Conservation (phyloP, 495 filamentous ascomycete genomes). For the Echria macrotheca region DNA sequence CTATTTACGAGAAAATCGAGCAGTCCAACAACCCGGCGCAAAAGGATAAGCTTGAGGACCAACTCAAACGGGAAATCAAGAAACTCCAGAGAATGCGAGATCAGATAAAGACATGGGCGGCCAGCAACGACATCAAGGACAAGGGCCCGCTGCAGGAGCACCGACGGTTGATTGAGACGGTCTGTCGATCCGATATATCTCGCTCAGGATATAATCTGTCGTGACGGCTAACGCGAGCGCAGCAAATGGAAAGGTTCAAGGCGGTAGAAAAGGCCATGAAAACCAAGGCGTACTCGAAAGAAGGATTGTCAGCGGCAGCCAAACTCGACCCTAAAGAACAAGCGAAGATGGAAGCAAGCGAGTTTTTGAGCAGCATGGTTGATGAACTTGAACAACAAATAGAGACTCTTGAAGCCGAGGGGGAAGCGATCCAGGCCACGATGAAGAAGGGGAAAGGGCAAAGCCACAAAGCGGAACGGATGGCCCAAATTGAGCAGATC, state of each 20-base stretch:
- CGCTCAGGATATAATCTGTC: too few relatives aligned
- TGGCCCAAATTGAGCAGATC: constrained; percentile 75
- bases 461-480: constrained; percentile 69
- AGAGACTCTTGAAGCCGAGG: constrained; percentile 85
- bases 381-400: constrained; percentile 91
- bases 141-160: constrained; percentile 92
- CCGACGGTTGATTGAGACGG: constrained; percentile 91
- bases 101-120: constrained; percentile 98
- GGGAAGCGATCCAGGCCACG: constrained; percentile 76
- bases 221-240: too few relatives aligned
- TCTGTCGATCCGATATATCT: constrained; percentile 39
- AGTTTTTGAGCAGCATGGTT: constrained; percentile 83
- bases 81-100: constrained; percentile 95
- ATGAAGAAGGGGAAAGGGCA: constrained; percentile 94
- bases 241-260: constrained; percentile 99
- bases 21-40: constrained; percentile 85
- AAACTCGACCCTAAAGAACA: constrained; percentile 94
- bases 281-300: constrained; percentile 98
- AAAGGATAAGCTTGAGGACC: constrained; percentile 96
- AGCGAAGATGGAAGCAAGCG: constrained; percentile 77
- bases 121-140: constrained; percentile 97
- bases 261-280: constrained; percentile 99
- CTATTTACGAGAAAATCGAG: constrained; percentile 92
- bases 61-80: constrained; percentile 98
- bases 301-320: constrained; percentile 81